Percentiles rank a stretch among this genome's conserved stretches.
Conservation (phyloP, 2,329 filamentous ascomycete genomes). For the Neonectria neomacrospora region DNA sequence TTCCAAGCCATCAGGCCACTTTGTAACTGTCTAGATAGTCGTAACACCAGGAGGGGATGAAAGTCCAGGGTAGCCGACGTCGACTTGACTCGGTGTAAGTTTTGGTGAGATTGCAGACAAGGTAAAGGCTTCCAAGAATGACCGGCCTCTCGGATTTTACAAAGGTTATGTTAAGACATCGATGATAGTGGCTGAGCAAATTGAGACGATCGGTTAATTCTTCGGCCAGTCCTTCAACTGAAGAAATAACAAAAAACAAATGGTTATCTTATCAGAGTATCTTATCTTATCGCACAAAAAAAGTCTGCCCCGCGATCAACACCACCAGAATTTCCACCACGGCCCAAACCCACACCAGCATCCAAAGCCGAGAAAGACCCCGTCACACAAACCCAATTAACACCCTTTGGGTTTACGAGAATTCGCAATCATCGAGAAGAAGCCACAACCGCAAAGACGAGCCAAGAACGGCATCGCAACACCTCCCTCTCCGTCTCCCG, state of each 20-base stretch:
- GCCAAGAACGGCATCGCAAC: no score
- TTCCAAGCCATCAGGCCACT: no score
- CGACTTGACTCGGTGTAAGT: not conserved
- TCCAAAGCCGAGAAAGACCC: not conserved
- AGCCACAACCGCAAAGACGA: no score
- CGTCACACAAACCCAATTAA: constrained; percentile 4
- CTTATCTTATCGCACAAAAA: constrained; percentile 17
- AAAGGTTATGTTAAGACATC: no score
- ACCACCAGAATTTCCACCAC: constrained; percentile 10
- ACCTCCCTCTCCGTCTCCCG: not conserved
- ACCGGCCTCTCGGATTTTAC: no score
- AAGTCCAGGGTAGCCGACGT: not conserved
- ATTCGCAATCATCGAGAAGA: not conserved
- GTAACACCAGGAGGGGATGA: no score
- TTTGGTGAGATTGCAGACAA: not conserved
- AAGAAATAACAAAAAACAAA: no score
- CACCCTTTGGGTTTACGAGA: not conserved
- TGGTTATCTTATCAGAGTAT: constrained; percentile 5
- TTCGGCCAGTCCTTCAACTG: no score
- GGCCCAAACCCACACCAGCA: constrained; percentile 5
- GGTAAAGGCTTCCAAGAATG: not conserved
- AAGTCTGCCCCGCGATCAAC: constrained; percentile 15
- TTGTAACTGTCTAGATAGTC: no score
- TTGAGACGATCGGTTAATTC: no score
- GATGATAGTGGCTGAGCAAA: no score